Percentiles rank a stretch among this genome's conserved stretches.
phyloP scores from a whole-genome alignment of 768 basidiomycete genomes.

The Collybia mongolica region DNA sequence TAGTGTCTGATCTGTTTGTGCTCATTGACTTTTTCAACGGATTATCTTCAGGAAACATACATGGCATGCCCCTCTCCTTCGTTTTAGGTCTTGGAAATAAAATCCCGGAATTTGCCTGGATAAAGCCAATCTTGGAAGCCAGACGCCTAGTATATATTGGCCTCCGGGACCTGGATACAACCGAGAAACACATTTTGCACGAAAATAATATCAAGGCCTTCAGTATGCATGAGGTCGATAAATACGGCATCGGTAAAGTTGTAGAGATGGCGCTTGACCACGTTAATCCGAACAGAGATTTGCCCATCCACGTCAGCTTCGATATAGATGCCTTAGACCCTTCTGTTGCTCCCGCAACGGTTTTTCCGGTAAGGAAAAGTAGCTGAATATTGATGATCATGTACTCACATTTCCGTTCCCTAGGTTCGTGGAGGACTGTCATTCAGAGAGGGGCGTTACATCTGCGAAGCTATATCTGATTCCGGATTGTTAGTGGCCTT shows the following conservation, averaged over 20 bases:
- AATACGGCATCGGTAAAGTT: slow-evolving; percentile 89
- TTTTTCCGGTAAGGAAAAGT: slow-evolving; percentile 66
- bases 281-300: slow-evolving; percentile 80
- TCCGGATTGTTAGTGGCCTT: slow-evolving; percentile 89
- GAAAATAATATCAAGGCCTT: slow-evolving; percentile 82
- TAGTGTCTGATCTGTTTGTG: slow-evolving; percentile 17
- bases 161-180: slow-evolving; percentile 86
- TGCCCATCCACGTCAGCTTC: slow-evolving; percentile 93
- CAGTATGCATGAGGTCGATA: slow-evolving; percentile 90
- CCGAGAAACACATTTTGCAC: slow-evolving; percentile 83
- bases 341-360: slow-evolving; percentile 89
- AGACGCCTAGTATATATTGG: slow-evolving; percentile 92
- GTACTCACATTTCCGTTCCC: slow-evolving; percentile 6
- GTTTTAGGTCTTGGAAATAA: slow-evolving; percentile 58
- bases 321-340: slow-evolving; percentile 97
- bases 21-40: too few species aligned
- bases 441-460: slow-evolving; percentile 98
- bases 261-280: slow-evolving; percentile 95
- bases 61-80: slow-evolving; percentile 98
- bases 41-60: slow-evolving; percentile 72
- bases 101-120: slow-evolving; percentile 48
- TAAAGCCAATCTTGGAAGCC: slow-evolving; percentile 62
- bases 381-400: not conserved
- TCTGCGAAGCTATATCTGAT: slow-evolving; percentile 89
- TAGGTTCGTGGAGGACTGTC: slow-evolving; percentile 92